These are phyloP conservation scores for Chrysoporthe cubensis DNA, from an alignment of 2,329 filamentous ascomycete species.

Conservation along the genomic window DNA sequence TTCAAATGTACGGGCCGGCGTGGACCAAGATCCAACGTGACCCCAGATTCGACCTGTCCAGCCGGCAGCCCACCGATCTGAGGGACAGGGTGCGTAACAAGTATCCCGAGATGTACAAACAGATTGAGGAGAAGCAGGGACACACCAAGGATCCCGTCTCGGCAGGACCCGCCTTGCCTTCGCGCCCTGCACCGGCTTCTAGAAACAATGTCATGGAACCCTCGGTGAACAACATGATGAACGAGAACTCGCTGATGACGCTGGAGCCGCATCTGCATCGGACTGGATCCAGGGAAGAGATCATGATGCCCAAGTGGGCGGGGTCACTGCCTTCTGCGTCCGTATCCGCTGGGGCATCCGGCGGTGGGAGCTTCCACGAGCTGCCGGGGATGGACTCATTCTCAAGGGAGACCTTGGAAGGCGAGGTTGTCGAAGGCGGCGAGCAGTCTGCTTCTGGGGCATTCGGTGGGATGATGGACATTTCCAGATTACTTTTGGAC, in stretches of 20 bases:
- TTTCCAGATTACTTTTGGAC: conserved; percentile 62
- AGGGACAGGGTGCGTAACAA: conserved; percentile 68
- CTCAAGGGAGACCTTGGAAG: conserved; percentile 24
- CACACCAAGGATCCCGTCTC: conserved; percentile 47
- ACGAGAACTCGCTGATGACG: conserved; percentile 47
- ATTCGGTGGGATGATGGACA: conserved; percentile 61
- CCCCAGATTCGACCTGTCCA: conserved; percentile 59
- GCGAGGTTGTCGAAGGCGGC: conserved; percentile 34
- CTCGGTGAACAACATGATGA: conserved; percentile 53
- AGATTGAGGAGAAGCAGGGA: conserved; percentile 59
- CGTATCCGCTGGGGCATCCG: not conserved
- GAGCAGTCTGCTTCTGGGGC: conserved; percentile 36
- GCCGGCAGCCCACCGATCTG: conserved; percentile 64
- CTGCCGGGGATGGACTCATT: conserved; percentile 25
- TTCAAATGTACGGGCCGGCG: conserved; percentile 62
- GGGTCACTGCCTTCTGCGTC: conserved; percentile 18
- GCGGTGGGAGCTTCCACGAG: conserved; percentile 17
- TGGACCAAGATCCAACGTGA: conserved; percentile 71
- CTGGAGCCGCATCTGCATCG: conserved; percentile 47
- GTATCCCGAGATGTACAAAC: conserved; percentile 61
- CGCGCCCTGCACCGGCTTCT: conserved; percentile 35
- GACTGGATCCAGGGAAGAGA: conserved; percentile 51
- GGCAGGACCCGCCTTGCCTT: conserved; percentile 12
- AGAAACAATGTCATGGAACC: conserved; percentile 54
- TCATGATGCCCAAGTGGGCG: conserved; percentile 46